Base-by-base conservation (phyloP, 495 filamentous ascomycete genomes). In the Aspergillus funiculosus region DNA sequence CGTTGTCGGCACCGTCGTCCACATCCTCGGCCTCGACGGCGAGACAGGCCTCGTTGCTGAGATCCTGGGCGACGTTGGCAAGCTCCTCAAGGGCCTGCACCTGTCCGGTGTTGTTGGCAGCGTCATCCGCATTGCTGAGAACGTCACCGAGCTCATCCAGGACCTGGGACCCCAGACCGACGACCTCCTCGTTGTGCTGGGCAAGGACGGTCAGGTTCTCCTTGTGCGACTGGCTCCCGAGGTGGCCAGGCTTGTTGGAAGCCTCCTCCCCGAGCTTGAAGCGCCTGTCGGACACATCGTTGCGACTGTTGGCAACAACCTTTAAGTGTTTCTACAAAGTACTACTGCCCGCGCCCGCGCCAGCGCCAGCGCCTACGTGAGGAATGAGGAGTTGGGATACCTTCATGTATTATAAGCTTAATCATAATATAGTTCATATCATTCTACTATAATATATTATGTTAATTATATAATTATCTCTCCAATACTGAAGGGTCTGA, bases 201-300 rank as follows among this genome's bases (percentile, higher is more conserved):
- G 48, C 22, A 17, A 53, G 8, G 52, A 50, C 13, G 50, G 37
- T n/a, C 35, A 43, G 11, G 21, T 30, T 8, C 36, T 58, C 3
- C 58, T 61, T 5, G 39, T 61, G 35, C 11, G 37, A 5, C 50
- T 61, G 18, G 35, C 50, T 20, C 52, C 54, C 27, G 46, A 42
- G 19, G 50, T 60, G 8, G 52, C 57, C 3, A 43, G 24, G 14
- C 40, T 60, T 9, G 41, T 60, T 25, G 26, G 30, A 5, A 43
- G 34, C 6, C 43, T 60, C 18, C 51, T 58, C 13, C 55, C 55
- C 14, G 48, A 13, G 1, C 21, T 58, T n/a, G 35, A 36, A 10
- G 21, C 31, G 18, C 39, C 55, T 28, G 28, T 54, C 20, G 55
- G 55, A 8, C 22, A n/a, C 1, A 40, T 58, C 13, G 15, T 54